Evolutionary conservation across 495 filamentous ascomycete species (phyloP), one percentile per base, ranked within the genome.

Genomic region (Platismatia glauca): DNA sequence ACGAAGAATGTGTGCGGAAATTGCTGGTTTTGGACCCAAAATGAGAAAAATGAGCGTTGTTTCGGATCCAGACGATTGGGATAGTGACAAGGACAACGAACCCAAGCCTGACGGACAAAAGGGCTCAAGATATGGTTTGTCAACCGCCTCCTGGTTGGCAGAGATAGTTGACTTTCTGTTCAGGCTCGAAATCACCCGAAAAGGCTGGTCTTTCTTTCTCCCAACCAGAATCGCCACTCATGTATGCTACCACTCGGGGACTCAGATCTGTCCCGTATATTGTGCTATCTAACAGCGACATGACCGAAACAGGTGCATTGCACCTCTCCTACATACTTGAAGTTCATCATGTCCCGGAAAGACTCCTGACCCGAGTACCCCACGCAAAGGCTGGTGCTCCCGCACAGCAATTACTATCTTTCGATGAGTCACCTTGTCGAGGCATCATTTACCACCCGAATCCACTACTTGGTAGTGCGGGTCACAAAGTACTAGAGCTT

Each of bases 401-500:
- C 29, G 68, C 61, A 7, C 68, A 70, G 34, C 68, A 68, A 22
- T 39, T 70, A n/a, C 43, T 62, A 39, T 34, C 58, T 12, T 68
- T 68, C 71, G 71, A 73, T n/a, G 65, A 68, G 8, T 31, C 65
- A 24, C 56, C 58, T 7, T 70, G 68, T 59, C 71, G 70, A 38
- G 74, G 76, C 12, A 67, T 78, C 9, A 70, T 76, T 31, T 77
- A 76, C 70, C 62, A 69, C 11, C 74, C 76, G 2, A 76, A 75
- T 39, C 44, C 68, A 1, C 39, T 48, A 4, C 58, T 77, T 0
- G 57, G 64, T 2, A 60, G 58, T 48, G 57, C 67, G 24, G 69
- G 69, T 20, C 52, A 83, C 9, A 69, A 81, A 63, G 68, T 89
- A 34, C 72, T 89, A 61, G 76, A 82, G 58, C 74, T 88, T 27